Evolutionary conservation across 164 flowering plant species (phyloP).

Genomic region (Liquidambar formosana): DNA sequence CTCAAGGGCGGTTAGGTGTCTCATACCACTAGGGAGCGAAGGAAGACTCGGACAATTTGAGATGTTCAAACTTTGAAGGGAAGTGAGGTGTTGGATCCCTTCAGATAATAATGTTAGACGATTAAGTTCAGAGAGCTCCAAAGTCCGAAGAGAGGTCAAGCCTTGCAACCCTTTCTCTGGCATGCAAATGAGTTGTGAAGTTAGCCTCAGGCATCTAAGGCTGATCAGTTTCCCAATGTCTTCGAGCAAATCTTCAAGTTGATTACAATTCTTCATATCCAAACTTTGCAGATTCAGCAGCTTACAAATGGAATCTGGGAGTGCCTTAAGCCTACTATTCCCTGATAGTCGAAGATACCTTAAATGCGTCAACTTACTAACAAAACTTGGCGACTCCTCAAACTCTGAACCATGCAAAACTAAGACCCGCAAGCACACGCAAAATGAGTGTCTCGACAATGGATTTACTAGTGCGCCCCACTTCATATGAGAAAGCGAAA

Average conservation of each 20-base stretch:
- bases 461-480: too few relatives aligned
- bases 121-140: too few relatives aligned
- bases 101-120: too few relatives aligned
- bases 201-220: too few relatives aligned
- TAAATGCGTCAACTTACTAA: neutral
- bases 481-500: too few relatives aligned
- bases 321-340: neutral
- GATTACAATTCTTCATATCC: neutral
- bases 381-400: too few relatives aligned
- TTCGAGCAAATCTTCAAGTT: neutral
- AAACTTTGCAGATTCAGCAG: neutral
- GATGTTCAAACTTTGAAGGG: constrained; percentile 2
- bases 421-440: too few relatives aligned
- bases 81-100: neutral
- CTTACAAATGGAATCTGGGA: neutral
- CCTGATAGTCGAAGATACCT: neutral
- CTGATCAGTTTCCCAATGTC: neutral
- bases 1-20: constrained; percentile 6
- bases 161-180: too few relatives aligned
- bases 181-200: too few relatives aligned
- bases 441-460: too few relatives aligned
- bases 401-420: too few relatives aligned
- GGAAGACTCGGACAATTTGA: constrained; percentile 7
- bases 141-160: too few relatives aligned
- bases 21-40: constrained; percentile 2